Evolutionary conservation across 495 filamentous ascomycete genomes (phyloP), one percentile per base, ranked within the genome.

Genomic region (Aspergillus funiculosus): DNA sequence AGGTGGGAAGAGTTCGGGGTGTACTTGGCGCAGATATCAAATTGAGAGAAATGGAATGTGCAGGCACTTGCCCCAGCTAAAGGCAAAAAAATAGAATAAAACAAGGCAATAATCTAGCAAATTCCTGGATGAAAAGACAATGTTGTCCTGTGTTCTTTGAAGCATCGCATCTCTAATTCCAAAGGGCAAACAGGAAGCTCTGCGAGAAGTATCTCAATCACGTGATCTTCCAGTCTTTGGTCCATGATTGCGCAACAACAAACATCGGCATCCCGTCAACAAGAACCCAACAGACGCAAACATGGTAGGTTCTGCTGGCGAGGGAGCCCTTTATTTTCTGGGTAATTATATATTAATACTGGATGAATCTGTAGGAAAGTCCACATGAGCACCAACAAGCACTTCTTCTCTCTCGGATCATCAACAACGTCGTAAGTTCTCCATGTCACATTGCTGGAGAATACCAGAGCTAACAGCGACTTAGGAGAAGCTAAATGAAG

Each of bases 331-430:
- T n/a, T 5, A 2, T 10, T 21, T 18, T 20, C 21, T 21, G 17
- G 7, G 8, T 9, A 14, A 15, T 14, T 18, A 18, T 24, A 31
- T 30, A 28, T 19, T 40, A 9, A 35, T n/a, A n/a, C n/a, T 27
- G 11, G 14, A n/a, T 27, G 24, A 32, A 10, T 19, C 5, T 48
- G 24, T 54, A 95, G 92, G 92, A 98, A 64, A 92, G 86, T 60
- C 92, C 92, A 35, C 92, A 98, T 60, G 92, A 98, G 61, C 88
- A 96, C 61, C 92, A 97, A 72, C 92, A 98, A 74, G 89, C 82
- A 51, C 71, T 95, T 36, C 77, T 98, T 39, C 75, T 98, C 17
- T 90, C 87, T 7, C 88, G 92, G 34, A 96, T 98, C 71, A 95
- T 95, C 68, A 92, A 82, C 59, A 98, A 98, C 55, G 88, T 97